Base-by-base conservation (phyloP, 1,139 yeast genomes). In the Geotrichum citri-aurantii region DNA sequence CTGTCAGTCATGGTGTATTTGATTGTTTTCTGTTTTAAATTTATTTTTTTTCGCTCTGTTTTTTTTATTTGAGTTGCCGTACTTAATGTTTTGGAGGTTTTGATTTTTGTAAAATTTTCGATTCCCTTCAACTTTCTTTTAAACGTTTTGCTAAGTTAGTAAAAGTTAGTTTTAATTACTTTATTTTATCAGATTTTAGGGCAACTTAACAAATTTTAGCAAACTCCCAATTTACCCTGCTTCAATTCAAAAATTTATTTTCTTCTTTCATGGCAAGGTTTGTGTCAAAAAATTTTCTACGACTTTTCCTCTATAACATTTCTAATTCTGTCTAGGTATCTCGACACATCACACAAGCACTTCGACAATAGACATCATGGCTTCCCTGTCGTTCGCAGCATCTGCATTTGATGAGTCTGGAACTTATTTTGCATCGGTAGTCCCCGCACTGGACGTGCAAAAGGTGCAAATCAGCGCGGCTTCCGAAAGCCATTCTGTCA, bases 371-470 rank as follows among this genome's bases (percentile, higher is more conserved):
- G 14, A 46, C 26, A 29, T n/a, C 23, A 50, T 50, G 52, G 31
- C 52, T 29, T 48, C 59, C 19, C 56, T 63, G 47, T 63, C 66
- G 8, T 62, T 68, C 29, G 55, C 69, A 40, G 67, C 71, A 47
- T 66, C 74, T 12, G 65, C 68, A 29, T 85, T 82, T 69, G 88
- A 85, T 72, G 78, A 83, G 12, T 71, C 80, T 0, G 84, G 85
- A 26, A 76, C 80, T 52, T 79, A 79, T 66, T 79, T 85, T 65
- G 95, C 95, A 21, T 81, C 84, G 54, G 91, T 84, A 0, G 75
- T 83, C 27, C 81, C 84, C 48, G 86, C 91, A 2, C 78, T 91
- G 62, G 96, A 90, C 69, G 78, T 84, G 10, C 93, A 88, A 68
- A 84, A 85, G 65, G 75, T 91, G 53, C 80, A 85, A 63, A 88